Conservation (phyloP, 2,329 filamentous ascomycete species). For the Pyrenophora graminea region DNA sequence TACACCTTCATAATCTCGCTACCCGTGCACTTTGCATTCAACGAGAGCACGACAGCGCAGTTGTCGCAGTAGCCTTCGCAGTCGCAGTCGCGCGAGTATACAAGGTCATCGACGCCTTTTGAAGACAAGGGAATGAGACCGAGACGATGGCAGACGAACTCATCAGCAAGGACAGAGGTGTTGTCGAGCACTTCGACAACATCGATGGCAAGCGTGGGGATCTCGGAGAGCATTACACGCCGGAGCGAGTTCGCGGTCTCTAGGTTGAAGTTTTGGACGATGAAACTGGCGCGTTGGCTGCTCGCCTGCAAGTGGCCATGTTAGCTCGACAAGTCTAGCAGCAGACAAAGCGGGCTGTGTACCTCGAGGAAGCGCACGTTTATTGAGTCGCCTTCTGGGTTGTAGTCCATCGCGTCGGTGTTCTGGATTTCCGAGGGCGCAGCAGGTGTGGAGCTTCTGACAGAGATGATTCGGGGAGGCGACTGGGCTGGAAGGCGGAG, state of each 20-base stretch:
- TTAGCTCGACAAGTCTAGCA: slow-evolving; percentile 20
- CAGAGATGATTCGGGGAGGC: slow-evolving; percentile 20
- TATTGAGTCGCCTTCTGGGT: slow-evolving; percentile 51
- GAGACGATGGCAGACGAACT: slow-evolving; percentile 91
- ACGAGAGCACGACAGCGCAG: slow-evolving; percentile 81
- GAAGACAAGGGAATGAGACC: slow-evolving; percentile 87
- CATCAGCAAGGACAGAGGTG: slow-evolving; percentile 93
- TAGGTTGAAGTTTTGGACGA: slow-evolving; percentile 85
- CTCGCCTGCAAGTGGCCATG: slow-evolving; percentile 65
- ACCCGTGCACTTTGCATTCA: slow-evolving; percentile 83
- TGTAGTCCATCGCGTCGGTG: slow-evolving; percentile 54
- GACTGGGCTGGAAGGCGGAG: slow-evolving; percentile 20
- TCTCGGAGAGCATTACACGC: slow-evolving; percentile 87
- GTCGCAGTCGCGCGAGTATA: slow-evolving; percentile 92
- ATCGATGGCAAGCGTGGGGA: slow-evolving; percentile 93
- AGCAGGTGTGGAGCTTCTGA: slow-evolving; percentile 7
- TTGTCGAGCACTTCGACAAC: slow-evolving; percentile 91
- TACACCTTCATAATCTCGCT: slow-evolving; percentile 94
- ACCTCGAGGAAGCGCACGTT: slow-evolving; percentile 47
- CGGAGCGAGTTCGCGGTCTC: slow-evolving; percentile 91
- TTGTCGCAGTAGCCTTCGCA: slow-evolving; percentile 94
- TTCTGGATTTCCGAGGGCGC: slow-evolving; percentile 15
- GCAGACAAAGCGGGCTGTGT: slow-evolving; percentile 29
- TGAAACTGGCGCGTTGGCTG: slow-evolving; percentile 82
- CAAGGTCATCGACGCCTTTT: slow-evolving; percentile 77